These are phyloP conservation scores for Aspergillus japonicus DNA, from an alignment of 2,329 filamentous ascomycete genomes.

Conservation along the genomic window DNA sequence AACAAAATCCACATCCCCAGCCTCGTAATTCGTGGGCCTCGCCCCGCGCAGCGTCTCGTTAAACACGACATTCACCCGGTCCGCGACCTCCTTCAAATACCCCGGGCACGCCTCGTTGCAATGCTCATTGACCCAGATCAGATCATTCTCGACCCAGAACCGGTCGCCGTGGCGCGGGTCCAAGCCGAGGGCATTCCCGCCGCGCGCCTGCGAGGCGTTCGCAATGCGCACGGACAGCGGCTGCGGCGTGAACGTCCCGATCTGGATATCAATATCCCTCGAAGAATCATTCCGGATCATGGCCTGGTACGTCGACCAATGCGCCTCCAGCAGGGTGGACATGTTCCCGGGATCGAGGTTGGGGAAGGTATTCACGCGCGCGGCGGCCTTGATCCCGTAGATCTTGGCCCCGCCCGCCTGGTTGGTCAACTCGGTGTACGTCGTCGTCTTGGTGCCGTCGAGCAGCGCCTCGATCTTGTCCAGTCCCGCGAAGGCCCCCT, in stretches of 20 bases:
- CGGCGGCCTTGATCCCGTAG: slow-evolving; percentile 11
- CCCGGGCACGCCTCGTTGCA: slow-evolving; percentile 11
- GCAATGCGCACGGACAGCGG: slow-evolving; percentile 10
- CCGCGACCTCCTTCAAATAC: slow-evolving; percentile 8
- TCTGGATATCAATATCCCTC: slow-evolving; percentile 2
- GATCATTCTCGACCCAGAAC: slow-evolving; percentile 14
- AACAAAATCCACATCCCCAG: slow-evolving; percentile 6
- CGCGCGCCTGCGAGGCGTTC: background rate
- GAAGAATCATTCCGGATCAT: slow-evolving; percentile 8
- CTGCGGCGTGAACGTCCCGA: slow-evolving; percentile 11
- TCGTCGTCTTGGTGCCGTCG: slow-evolving; percentile 5
- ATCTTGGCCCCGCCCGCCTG: slow-evolving; percentile 12
- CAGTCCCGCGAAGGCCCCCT: slow-evolving; percentile 9
- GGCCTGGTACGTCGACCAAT: slow-evolving; percentile 8
- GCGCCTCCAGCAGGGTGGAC: slow-evolving; percentile 3
- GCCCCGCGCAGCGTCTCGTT: background rate
- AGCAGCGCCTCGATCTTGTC: slow-evolving; percentile 10
- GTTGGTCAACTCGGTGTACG: slow-evolving; percentile 8
- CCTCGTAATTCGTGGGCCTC: slow-evolving; percentile 7
- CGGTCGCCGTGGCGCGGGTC: slow-evolving; percentile 10
- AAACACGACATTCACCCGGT: background rate
- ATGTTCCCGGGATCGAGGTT: slow-evolving; percentile 6
- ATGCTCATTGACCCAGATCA: slow-evolving; percentile 8
- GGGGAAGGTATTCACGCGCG: slow-evolving; percentile 11
- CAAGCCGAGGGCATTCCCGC: slow-evolving; percentile 11